Evolutionary conservation across 768 basidiomycete species (phyloP).

Genomic region (Russula brevipes): DNA sequence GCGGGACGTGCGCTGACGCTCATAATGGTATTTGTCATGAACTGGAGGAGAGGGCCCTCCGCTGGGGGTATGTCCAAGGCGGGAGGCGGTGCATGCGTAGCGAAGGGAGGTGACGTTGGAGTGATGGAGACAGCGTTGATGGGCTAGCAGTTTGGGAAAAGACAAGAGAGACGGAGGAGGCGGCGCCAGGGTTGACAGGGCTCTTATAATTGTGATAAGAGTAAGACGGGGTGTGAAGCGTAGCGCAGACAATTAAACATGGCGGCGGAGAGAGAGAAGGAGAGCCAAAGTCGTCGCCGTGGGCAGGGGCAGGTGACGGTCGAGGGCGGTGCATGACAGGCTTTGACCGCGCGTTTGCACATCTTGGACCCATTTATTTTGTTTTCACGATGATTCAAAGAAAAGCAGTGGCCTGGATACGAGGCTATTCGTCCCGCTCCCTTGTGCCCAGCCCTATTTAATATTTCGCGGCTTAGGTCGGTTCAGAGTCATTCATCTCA

Average conservation of each 20-base stretch:
- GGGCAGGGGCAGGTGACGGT: background rate
- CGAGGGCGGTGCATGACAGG: background rate
- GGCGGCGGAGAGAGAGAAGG: background rate
- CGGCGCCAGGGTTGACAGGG: conserved; percentile 11
- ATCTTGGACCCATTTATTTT: background rate
- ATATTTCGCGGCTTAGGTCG: background rate
- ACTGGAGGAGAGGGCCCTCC: conserved; percentile 67
- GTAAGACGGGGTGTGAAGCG: conserved; percentile 7
- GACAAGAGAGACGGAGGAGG: conserved; percentile 2
- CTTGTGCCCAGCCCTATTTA: conserved; percentile 13
- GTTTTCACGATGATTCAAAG: background rate
- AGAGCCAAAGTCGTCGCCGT: conserved; percentile 9
- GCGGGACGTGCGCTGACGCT: conserved; percentile 54
- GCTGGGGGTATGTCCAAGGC: conserved; percentile 58
- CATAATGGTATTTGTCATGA: conserved; percentile 59
- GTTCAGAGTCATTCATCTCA: background rate
- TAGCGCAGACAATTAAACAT: conserved; percentile 15
- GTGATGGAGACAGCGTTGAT: background rate
- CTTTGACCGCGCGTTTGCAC: background rate
- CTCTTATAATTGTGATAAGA: conserved; percentile 12
- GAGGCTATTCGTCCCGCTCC: background rate
- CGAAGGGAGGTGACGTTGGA: background rate
- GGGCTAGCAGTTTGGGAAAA: background rate
- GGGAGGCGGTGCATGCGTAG: conserved; percentile 8
- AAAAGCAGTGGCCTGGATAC: conserved; percentile 12